These are phyloP conservation scores for Lotus japonicus DNA, from an alignment of 306 rosid species.

Conservation along the genomic window DNA sequence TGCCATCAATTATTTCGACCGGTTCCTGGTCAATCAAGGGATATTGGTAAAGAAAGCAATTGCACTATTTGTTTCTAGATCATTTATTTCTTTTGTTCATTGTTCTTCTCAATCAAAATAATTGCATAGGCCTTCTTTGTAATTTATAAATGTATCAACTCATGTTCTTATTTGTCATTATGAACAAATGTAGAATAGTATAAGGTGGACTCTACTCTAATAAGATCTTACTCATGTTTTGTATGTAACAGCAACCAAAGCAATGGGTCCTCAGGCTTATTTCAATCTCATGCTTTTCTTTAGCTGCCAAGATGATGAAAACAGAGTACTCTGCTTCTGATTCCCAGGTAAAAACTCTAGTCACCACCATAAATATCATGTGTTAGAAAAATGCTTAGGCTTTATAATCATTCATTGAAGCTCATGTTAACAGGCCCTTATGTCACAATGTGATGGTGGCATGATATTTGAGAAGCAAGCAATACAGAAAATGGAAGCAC, in stretches of 20 bases:
- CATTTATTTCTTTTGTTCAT: too few relatives aligned
- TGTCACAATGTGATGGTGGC: slow-evolving; percentile 44
- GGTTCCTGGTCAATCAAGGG: slow-evolving; percentile 63
- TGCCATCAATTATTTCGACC: slow-evolving; percentile 84
- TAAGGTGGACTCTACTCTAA: neutral
- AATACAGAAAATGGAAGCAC: slow-evolving; percentile 59
- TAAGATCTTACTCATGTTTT: slow-evolving; percentile 31
- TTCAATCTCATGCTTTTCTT: slow-evolving; percentile 64
- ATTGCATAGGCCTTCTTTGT: neutral
- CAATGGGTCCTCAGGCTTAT: slow-evolving; percentile 66
- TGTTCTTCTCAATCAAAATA: too few relatives aligned
- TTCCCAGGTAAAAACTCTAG: slow-evolving; percentile 38
- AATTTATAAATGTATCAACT: neutral
- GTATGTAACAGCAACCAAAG: slow-evolving; percentile 52
- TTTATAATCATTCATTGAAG: neutral
- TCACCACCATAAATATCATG: neutral
- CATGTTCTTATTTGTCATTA: neutral
- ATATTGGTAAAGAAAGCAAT: slow-evolving; percentile 42
- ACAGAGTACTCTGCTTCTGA: slow-evolving; percentile 35
- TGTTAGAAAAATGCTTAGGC: neutral
- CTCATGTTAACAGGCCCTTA: neutral
- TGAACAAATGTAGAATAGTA: neutral
- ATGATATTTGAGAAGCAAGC: slow-evolving; percentile 62
- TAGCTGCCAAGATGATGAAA: slow-evolving; percentile 69
- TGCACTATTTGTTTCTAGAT: neutral